These are phyloP conservation scores for Brachypodium distachyon DNA, from an alignment of 202 grass and related monocot species.

Conservation along the genomic window DNA sequence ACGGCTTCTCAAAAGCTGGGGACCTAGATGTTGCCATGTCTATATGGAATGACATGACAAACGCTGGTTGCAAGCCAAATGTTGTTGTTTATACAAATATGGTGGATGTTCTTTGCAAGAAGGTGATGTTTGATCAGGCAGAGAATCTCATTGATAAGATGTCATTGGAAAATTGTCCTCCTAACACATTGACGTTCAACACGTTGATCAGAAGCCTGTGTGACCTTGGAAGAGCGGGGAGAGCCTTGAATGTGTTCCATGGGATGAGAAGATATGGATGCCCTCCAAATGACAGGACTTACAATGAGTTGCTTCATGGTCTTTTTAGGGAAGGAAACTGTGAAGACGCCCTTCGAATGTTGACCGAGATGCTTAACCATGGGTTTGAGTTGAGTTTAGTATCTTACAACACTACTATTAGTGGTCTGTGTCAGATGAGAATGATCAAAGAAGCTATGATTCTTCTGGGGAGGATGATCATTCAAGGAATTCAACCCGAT, in stretches of 20 bases:
- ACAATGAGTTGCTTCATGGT: conserved; percentile 70
- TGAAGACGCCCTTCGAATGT: conserved; percentile 39
- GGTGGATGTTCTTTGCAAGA: conserved; percentile 64
- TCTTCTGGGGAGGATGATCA: conserved; percentile 55
- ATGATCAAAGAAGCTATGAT: conserved; percentile 50
- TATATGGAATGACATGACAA: conserved; percentile 63
- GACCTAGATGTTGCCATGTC: conserved; percentile 57
- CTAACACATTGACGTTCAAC: conserved; percentile 75
- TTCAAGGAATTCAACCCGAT: conserved; percentile 63
- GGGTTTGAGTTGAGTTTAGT: conserved; percentile 43
- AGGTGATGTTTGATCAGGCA: conserved; percentile 68
- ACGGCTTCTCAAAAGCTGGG: conserved; percentile 63
- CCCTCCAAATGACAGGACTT: conserved; percentile 53
- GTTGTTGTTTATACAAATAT: conserved; percentile 76
- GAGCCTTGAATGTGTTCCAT: conserved; percentile 44
- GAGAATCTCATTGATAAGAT: conserved; percentile 66
- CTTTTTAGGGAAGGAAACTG: conserved; percentile 54
- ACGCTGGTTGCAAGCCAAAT: conserved; percentile 63
- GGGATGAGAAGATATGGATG: conserved; percentile 63
- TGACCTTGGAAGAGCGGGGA: conserved; percentile 33
- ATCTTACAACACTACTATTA: conserved; percentile 78
- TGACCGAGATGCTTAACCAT: conserved; percentile 44
- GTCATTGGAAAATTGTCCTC: conserved; percentile 49
- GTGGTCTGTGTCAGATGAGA: conserved; percentile 42
- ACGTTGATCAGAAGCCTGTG: conserved; percentile 63